Conservation (phyloP, 2,329 filamentous ascomycete species). For the Podosphaera fusca region DNA sequence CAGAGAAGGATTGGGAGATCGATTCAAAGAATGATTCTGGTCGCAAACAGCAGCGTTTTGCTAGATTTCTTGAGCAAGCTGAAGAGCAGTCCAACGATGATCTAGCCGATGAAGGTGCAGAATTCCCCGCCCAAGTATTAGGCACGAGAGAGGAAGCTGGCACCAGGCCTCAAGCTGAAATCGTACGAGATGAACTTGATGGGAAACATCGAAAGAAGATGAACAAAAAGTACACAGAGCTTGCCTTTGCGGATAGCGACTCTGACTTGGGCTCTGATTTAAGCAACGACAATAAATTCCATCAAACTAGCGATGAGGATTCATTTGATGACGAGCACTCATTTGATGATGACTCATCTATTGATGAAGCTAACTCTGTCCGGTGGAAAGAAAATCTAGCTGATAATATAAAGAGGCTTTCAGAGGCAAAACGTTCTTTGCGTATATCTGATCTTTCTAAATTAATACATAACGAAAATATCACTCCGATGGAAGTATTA, state of each 20-base stretch:
- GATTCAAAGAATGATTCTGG: slow-evolving; percentile 30
- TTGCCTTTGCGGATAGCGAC: slow-evolving; percentile 89
- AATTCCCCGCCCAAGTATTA: slow-evolving; percentile 12
- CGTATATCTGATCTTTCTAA: slow-evolving; percentile 64
- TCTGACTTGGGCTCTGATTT: slow-evolving; percentile 86
- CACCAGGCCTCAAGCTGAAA: slow-evolving; percentile 29
- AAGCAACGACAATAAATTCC: slow-evolving; percentile 21
- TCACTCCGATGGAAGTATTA: slow-evolving; percentile 54
- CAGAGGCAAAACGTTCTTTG: slow-evolving; percentile 47
- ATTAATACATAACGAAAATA: slow-evolving; percentile 65
- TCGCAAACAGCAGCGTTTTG: slow-evolving; percentile 32
- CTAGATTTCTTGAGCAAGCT: slow-evolving; percentile 35
- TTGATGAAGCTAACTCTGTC: slow-evolving; percentile 20
- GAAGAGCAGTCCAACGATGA: slow-evolving; percentile 22
- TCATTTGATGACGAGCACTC: slow-evolving; percentile 14
- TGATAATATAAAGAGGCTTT: slow-evolving; percentile 48
- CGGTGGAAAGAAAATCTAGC: slow-evolving; percentile 79
- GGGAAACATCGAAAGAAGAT: slow-evolving; percentile 34
- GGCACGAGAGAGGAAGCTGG: neutral
- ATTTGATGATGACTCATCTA: slow-evolving; percentile 23
- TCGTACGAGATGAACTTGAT: slow-evolving; percentile 34
- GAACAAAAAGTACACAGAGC: slow-evolving; percentile 37
- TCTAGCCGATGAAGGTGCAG: slow-evolving; percentile 11
- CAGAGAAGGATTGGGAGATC: slow-evolving; percentile 16
- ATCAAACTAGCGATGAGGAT: slow-evolving; percentile 23